Evolutionary conservation across 495 filamentous ascomycete species (phyloP).

Genomic region (Margaritispora aquatica): DNA sequence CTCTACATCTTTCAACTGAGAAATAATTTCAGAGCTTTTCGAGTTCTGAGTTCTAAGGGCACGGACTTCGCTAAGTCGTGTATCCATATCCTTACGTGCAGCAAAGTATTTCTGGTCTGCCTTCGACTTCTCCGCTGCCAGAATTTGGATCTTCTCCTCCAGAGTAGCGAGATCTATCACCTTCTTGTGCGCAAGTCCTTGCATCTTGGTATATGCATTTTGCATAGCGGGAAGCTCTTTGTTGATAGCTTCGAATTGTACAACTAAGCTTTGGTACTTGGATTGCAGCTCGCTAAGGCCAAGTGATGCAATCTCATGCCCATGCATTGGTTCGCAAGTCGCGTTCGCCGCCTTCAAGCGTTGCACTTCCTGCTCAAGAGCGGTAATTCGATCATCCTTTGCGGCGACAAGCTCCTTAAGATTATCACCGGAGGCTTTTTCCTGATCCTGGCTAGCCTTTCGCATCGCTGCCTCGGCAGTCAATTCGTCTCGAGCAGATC

Average conservation of each 20-base stretch:
- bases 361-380: conserved; percentile 75
- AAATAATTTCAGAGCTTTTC: conserved; percentile 89
- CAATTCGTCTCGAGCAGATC: conserved; percentile 76
- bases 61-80: conserved; percentile 68
- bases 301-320: conserved; percentile 45
- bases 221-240: conserved; percentile 83
- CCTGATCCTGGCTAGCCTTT: conserved; percentile 71
- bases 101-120: conserved; percentile 97
- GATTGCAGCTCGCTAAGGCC: conserved; percentile 61
- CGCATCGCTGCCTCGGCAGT: conserved; percentile 74
- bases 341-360: conserved; percentile 50
- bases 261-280: conserved; percentile 66
- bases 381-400: conserved; percentile 64
- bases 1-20: conserved; percentile 87
- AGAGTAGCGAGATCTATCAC: conserved; percentile 63
- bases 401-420: conserved; percentile 73
- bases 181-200: conserved; percentile 77
- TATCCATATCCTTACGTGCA: conserved; percentile 88
- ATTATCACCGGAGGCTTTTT: conserved; percentile 58
- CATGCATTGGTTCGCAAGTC: conserved; percentile 31
- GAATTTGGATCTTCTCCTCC: conserved; percentile 71
- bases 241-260: conserved; percentile 74
- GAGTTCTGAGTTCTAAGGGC: conserved; percentile 72
- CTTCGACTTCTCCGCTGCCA: conserved; percentile 85
- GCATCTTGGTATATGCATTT: conserved; percentile 78